Evolutionary conservation across 2,329 filamentous ascomycete genomes (phyloP).

Genomic region (Lachnellula cervina): DNA sequence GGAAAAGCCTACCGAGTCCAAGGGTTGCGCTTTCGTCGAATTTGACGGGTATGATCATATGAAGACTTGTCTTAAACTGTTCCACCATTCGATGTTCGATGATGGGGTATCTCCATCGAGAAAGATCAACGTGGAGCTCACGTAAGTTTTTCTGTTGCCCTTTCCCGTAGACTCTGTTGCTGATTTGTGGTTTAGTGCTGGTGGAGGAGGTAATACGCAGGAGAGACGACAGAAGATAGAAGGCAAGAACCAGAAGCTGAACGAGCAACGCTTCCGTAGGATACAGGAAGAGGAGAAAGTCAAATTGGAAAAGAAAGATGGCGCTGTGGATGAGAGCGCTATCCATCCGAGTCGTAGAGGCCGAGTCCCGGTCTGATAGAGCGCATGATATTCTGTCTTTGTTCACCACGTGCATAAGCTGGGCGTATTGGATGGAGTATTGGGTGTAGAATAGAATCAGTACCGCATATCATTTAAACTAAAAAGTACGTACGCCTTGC

Average conservation of each 20-base stretch:
- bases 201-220: conserved; percentile 76
- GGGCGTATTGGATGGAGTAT: background rate
- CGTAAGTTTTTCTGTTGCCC: conserved; percentile 47
- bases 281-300: conserved; percentile 27
- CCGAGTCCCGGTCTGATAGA: conserved; percentile 12
- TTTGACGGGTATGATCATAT: conserved; percentile 82
- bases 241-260: conserved; percentile 80
- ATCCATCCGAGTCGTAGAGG: conserved; percentile 29
- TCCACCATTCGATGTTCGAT: conserved; percentile 78
- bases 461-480: background rate
- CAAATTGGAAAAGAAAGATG: conserved; percentile 18
- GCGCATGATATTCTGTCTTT: conserved; percentile 2
- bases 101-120: conserved; percentile 52
- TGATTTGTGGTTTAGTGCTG: conserved; percentile 51
- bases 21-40: conserved; percentile 83
- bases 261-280: conserved; percentile 44
- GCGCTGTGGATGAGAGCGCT: conserved; percentile 22
- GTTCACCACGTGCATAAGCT: background rate
- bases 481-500: background rate
- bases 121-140: conserved; percentile 90
- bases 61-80: conserved; percentile 86
- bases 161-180: background rate
- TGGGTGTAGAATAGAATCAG: background rate
- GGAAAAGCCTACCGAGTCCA: conserved; percentile 56
- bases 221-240: conserved; percentile 71